Conservation (phyloP, 2,329 filamentous ascomycete genomes). For the Venturia oleaginea region DNA sequence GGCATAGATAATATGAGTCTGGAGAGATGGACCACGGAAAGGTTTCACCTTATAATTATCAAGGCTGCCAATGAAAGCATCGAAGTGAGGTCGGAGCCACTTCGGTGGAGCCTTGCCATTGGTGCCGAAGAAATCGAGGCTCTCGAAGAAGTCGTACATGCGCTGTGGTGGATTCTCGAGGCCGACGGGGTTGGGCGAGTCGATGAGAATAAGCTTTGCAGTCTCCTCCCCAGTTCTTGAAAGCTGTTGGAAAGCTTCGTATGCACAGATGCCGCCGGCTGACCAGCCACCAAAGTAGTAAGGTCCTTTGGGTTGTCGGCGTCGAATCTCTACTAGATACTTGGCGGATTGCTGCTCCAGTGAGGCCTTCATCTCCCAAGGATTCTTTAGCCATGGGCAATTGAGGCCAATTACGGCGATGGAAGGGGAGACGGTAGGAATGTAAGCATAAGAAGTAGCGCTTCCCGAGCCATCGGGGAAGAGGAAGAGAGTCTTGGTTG, state of each 20-base stretch:
- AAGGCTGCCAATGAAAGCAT: slow-evolving; percentile 39
- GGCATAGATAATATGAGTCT: slow-evolving; percentile 39
- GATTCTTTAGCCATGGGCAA: slow-evolving; percentile 30
- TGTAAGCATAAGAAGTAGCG: slow-evolving; percentile 32
- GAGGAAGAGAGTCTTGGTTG: slow-evolving; percentile 29
- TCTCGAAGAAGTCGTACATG: slow-evolving; percentile 42
- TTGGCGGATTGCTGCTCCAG: slow-evolving; percentile 29
- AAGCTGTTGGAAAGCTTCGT: slow-evolving; percentile 21
- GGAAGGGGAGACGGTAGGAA: slow-evolving; percentile 32
- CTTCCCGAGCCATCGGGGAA: slow-evolving; percentile 43
- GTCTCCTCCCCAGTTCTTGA: slow-evolving; percentile 19
- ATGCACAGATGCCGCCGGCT: slow-evolving; percentile 66
- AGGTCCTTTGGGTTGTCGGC: slow-evolving; percentile 42
- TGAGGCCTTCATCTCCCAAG: slow-evolving; percentile 24
- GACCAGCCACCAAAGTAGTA: slow-evolving; percentile 68
- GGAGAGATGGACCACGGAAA: slow-evolving; percentile 25
- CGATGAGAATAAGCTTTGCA: slow-evolving; percentile 22
- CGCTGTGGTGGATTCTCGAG: slow-evolving; percentile 55
- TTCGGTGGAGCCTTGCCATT: slow-evolving; percentile 27
- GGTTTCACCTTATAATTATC: slow-evolving; percentile 33
- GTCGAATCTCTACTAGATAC: slow-evolving; percentile 36
- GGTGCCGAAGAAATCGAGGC: slow-evolving; percentile 37
- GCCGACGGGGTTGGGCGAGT: slow-evolving; percentile 23
- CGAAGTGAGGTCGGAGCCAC: slow-evolving; percentile 44
- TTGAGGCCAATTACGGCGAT: slow-evolving; percentile 47